A percentile compares a stretch with the other conserved stretches of the same genome.
Conservation (phyloP, 805 yeast genomes). For the Kodamaea laetipori region DNA sequence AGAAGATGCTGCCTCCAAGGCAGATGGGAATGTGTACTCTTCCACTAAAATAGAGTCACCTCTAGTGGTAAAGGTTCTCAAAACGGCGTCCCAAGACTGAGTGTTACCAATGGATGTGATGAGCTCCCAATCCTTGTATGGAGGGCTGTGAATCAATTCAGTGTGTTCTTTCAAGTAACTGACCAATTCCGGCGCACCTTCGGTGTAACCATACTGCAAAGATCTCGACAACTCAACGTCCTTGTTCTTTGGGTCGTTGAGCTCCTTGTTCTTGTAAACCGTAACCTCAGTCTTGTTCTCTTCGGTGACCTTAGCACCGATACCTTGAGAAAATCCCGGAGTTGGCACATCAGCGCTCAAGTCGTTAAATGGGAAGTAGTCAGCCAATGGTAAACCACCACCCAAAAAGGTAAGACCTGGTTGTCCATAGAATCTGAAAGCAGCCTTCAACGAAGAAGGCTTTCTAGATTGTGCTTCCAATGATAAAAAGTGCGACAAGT, state of each 20-base stretch:
- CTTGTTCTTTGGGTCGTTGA: slow-evolving; percentile 22
- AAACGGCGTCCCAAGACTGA: slow-evolving; percentile 81
- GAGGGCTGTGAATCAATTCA: slow-evolving; percentile 46
- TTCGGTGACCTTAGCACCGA: slow-evolving; percentile 59
- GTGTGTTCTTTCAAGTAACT: slow-evolving; percentile 78
- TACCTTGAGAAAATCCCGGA: slow-evolving; percentile 79
- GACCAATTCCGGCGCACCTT: slow-evolving; percentile 74
- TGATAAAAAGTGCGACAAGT: slow-evolving; percentile 73
- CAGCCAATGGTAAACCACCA: slow-evolving; percentile 92
- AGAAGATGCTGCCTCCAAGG: slow-evolving; percentile 79
- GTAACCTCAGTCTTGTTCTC: slow-evolving; percentile 44
- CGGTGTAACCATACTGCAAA: slow-evolving; percentile 89
- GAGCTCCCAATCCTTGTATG: slow-evolving; percentile 65
- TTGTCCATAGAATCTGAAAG: slow-evolving; percentile 71
- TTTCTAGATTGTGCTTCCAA: slow-evolving; percentile 75
- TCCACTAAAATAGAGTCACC: slow-evolving; percentile 87
- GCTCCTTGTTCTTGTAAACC: slow-evolving; percentile 37
- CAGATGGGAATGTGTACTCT: slow-evolving; percentile 80
- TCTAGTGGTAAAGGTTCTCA: slow-evolving; percentile 73
- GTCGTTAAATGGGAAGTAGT: slow-evolving; percentile 89
- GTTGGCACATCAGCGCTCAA: slow-evolving; percentile 70
- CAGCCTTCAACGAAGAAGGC: slow-evolving; percentile 79
- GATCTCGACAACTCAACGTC: slow-evolving; percentile 79
- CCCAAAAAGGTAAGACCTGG: slow-evolving; percentile 88
- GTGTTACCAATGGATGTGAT: slow-evolving; percentile 82